Base-by-base conservation (phyloP, 106 monocot genomes). In the Amphibolis antarctica region DNA sequence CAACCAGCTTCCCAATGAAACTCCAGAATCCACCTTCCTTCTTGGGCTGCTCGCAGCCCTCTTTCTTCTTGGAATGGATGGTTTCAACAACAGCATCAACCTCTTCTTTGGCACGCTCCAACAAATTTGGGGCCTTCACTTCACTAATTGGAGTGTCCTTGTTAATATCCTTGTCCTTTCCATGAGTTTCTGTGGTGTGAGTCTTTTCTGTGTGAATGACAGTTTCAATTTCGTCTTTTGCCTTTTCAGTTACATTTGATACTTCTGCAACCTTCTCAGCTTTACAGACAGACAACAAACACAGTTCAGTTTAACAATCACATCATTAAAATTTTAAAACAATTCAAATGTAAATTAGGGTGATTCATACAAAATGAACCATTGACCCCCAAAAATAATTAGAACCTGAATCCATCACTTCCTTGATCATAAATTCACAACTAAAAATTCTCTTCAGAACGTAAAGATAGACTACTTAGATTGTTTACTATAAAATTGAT, bases 51-150 rank as follows among this genome's bases (percentile, higher is more conserved):
- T 77, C 42, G 26, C 68, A 25, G 17, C 69, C 66, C 14, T 43
- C 36, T 15, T 61, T 67, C 21, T 82, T 80, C 48, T 81, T 83
- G 20, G 86, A 81, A 75, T 79, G 81, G 47, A 92, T 67, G 1
- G 86, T 47, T 57, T 79, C 81, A 4, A 84, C 73, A 57, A 92
- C 58, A 30, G 92, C 92, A 62, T 92, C 83, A 1, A 92, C 77
- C 71, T 88, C 91, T 66, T 91, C 91, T 62, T 86, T 91, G 19
- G 91, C 86, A 29, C 91, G 68, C 30, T 83, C 86, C 51, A 91
- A 78, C 27, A 91, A 30, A 67, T 57, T 66, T 1, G 91, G 91
- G 14, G 78, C 91, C 72, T 79, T 86, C 10, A 91, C 81, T 44
- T 81, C 62, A 12, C 75, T 76, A n/a, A 86, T 51, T 0, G 91